Base-by-base conservation (phyloP, 2,329 filamentous ascomycete species). In the Aspergillus sclerotialis region DNA sequence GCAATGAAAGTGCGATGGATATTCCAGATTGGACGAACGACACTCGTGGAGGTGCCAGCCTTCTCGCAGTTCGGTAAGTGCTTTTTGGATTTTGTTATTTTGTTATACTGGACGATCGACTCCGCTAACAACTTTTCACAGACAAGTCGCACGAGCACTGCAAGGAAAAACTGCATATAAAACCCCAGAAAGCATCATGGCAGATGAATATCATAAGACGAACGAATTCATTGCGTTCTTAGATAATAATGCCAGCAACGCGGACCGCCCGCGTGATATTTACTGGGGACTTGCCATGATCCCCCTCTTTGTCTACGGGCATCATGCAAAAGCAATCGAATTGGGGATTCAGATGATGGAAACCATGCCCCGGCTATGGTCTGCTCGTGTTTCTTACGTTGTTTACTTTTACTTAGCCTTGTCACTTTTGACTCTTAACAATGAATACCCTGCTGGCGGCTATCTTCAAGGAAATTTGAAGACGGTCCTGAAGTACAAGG, bases 161-260 rank as follows among this genome's bases (percentile, higher is more conserved):
- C 75, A 79, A 52, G 78, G 78, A 16, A 81, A 79, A 48, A 81
- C 78, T 0, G 58, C 62, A 3, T 63, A 58, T 28, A 56, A 61
- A n/a, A 55, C 60, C 25, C 55, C 72, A 5, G 58, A 68, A 3
- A 60, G 63, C 12, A 53, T 79, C 5, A 60, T 80, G 44, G 69
- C 66, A 24, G 77, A 80, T 40, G 55, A 67, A 7, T 55, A 69
- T n/a, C 75, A 80, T 50, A 59, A 67, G 29, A 67, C 67, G 13
- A 51, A 53, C 18, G 58, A 63, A 2, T 81, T 77, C 45, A 56
- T 75, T 41, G 50, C 49, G 1, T 60, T 65, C 9, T 64, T 68
- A 33, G 53, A 72, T 7, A 56, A 60, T 17, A 61, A 64, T 29
- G 55, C 60, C 12, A 61, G 58, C 23, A 75, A 73, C 41, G 63